Evolutionary conservation across 2,329 filamentous ascomycete genomes (phyloP).

Genomic region (Cercospora citrullina): DNA sequence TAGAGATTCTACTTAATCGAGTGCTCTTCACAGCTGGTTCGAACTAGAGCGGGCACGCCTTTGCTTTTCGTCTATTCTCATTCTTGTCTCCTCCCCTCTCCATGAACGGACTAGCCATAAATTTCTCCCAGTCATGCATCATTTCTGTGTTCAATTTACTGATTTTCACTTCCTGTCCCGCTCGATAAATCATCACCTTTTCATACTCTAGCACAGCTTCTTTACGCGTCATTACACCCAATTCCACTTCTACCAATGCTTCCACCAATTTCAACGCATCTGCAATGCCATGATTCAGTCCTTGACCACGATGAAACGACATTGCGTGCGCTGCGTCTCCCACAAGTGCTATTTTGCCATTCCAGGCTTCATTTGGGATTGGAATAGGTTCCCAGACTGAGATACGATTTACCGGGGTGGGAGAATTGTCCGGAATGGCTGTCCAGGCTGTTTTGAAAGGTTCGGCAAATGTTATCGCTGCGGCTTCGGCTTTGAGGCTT

Average conservation of each 20-base stretch:
- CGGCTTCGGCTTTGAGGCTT: neutral
- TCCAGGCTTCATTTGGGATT: neutral
- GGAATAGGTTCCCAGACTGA: slow-evolving; percentile 9
- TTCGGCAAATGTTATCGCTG: slow-evolving; percentile 7
- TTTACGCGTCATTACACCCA: neutral
- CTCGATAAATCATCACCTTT: slow-evolving; percentile 18
- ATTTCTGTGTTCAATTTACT: slow-evolving; percentile 21
- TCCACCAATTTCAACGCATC: slow-evolving; percentile 10
- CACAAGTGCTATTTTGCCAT: slow-evolving; percentile 8
- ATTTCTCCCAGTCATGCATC: slow-evolving; percentile 21
- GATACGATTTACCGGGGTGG: slow-evolving; percentile 2
- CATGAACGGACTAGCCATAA: slow-evolving; percentile 20
- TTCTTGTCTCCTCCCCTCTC: slow-evolving; percentile 18
- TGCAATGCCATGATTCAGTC: slow-evolving; percentile 18
- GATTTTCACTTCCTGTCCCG: slow-evolving; percentile 14
- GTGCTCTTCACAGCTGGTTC: no score
- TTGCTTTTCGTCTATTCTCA: neutral
- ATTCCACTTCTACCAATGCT: neutral
- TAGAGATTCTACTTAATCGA: no score
- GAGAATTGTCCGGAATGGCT: no score
- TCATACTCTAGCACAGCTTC: slow-evolving; percentile 15
- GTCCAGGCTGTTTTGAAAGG: slow-evolving; percentile 8
- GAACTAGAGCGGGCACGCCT: no score
- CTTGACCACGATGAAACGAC: slow-evolving; percentile 19
- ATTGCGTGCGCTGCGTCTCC: slow-evolving; percentile 21